These are phyloP conservation scores for Pholiota adiposa DNA, from an alignment of 1,284 basidiomycete species.

Conservation along the genomic window DNA sequence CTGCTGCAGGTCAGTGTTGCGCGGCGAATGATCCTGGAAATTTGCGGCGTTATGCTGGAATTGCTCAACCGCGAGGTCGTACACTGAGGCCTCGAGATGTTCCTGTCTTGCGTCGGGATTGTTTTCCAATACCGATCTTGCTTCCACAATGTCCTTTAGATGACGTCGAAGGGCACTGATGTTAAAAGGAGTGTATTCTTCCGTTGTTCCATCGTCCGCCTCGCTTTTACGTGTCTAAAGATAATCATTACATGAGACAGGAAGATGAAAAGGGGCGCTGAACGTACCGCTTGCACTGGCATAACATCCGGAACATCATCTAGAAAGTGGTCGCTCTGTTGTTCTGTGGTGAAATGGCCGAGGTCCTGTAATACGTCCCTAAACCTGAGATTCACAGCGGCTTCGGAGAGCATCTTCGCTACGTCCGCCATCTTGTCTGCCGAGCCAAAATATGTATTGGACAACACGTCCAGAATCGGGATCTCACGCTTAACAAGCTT, in stretches of 20 bases:
- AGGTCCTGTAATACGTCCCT: conserved; percentile 58
- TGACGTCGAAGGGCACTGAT: conserved; percentile 69
- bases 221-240: background rate
- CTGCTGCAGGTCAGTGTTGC: conserved; percentile 60
- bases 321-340: conserved; percentile 47
- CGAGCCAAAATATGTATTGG: conserved; percentile 58
- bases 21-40: conserved; percentile 60
- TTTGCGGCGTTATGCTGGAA: conserved; percentile 68
- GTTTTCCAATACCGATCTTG: conserved; percentile 66
- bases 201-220: background rate
- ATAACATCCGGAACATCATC: conserved; percentile 59
- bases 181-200: conserved; percentile 67
- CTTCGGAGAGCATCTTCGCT: conserved; percentile 58
- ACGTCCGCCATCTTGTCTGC: conserved; percentile 59
- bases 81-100: conserved; percentile 83
- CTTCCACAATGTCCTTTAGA: conserved; percentile 63
- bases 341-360: conserved; percentile 54
- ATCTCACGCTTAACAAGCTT: conserved; percentile 55
- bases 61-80: conserved; percentile 80
- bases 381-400: conserved; percentile 61
- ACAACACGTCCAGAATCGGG: conserved; percentile 54
- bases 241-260: background rate
- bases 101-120: conserved; percentile 79
- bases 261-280: conserved; percentile 1
- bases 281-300: conserved; percentile 22